phyloP scores from a whole-genome alignment of 768 basidiomycete species.

The Melanogaster broomeanus region DNA sequence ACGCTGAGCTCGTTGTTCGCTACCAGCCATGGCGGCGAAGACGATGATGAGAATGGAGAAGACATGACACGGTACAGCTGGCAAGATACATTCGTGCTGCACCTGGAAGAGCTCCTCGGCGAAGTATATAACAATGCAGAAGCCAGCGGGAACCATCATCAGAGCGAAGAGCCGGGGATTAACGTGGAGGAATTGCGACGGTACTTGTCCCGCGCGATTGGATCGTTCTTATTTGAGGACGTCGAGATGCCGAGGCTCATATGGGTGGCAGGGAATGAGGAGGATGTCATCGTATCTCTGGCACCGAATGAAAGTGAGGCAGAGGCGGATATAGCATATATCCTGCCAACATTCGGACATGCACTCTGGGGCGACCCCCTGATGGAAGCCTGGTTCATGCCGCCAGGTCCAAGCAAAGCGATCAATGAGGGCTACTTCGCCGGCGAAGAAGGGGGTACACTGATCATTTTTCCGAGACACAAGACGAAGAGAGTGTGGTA shows the following conservation, averaged over 20 bases:
- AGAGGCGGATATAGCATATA: constrained; percentile 31
- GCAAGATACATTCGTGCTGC: constrained; percentile 70
- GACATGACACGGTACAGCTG: constrained; percentile 53
- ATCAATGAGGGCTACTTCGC: constrained; percentile 61
- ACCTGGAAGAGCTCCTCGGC: constrained; percentile 59
- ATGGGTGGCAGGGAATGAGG: constrained; percentile 60
- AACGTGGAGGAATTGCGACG: constrained; percentile 45
- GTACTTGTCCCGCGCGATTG: constrained; percentile 68
- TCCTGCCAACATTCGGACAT: constrained; percentile 46
- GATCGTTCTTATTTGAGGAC: constrained; percentile 75
- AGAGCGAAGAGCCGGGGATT: constrained; percentile 12
- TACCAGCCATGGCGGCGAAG: constrained; percentile 3
- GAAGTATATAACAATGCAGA: constrained; percentile 35
- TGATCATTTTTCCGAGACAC: constrained; percentile 64
- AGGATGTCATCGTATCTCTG: constrained; percentile 56
- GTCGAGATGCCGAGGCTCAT: constrained; percentile 69
- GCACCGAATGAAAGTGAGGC: constrained; percentile 15
- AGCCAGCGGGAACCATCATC: constrained; percentile 11
- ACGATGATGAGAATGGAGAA: constrained; percentile 15
- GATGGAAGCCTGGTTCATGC: constrained; percentile 64
- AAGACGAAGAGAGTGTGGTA: constrained; percentile 81
- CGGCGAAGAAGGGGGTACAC: constrained; percentile 44
- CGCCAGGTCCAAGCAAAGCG: constrained; percentile 46
- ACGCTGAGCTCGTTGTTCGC: constrained; percentile 12
- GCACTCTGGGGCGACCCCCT: constrained; percentile 80